phyloP scores from a whole-genome alignment of 176 grass and related monocot genomes.

The Leersia perrieri region DNA sequence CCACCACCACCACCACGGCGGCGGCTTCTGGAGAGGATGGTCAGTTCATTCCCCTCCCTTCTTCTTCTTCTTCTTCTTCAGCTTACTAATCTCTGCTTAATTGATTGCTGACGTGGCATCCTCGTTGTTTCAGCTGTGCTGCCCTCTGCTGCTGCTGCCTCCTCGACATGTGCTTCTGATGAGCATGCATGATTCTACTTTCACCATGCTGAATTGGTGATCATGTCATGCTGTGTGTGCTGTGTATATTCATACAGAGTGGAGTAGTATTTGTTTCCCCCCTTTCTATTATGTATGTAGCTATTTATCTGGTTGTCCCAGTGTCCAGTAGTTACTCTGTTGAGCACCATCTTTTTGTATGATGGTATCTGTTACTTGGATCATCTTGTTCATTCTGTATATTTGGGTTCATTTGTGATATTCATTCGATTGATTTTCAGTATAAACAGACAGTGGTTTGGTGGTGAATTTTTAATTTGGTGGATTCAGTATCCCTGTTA shows the following conservation, averaged over 20 bases:
- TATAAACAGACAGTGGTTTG: background rate
- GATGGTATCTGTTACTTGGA: background rate
- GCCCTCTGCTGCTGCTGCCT: slow-evolving; percentile 51
- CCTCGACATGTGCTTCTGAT: slow-evolving; percentile 42
- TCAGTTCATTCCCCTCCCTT: background rate
- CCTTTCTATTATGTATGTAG: background rate
- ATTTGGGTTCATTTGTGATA: background rate
- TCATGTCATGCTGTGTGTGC: background rate
- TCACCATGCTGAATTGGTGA: background rate
- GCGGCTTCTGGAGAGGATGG: slow-evolving; percentile 46
- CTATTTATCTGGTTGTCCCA: background rate
- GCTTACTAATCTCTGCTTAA: background rate
- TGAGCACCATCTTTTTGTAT: background rate
- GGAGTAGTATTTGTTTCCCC: background rate
- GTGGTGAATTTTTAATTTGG: background rate
- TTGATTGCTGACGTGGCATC: background rate
- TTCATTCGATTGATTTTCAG: background rate
- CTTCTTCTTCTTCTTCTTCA: background rate
- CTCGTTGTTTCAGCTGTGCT: slow-evolving; percentile 10
- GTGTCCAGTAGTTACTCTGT: background rate
- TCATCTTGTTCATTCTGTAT: background rate
- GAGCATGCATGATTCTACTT: background rate
- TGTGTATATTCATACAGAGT: background rate
- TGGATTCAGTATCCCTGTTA: background rate
- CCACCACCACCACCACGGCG: slow-evolving; percentile 1